Conservation (phyloP, 2,329 filamentous ascomycete species). For the Fusarium sp. region DNA sequence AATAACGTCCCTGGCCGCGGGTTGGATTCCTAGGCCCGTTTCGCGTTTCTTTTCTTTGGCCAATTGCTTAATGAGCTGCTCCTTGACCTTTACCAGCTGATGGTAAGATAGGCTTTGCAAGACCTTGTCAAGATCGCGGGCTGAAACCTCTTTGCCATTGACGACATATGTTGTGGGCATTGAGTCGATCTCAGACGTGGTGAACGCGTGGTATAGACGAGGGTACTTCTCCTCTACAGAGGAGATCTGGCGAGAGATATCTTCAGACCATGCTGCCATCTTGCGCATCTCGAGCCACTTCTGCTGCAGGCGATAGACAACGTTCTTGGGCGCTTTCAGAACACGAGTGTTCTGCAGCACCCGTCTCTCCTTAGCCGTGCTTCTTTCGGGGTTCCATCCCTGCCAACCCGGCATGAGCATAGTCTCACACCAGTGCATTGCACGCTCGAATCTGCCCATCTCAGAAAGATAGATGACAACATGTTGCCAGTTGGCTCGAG, state of each 20-base stretch:
- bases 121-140: slow-evolving; percentile 50
- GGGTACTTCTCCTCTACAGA: slow-evolving; percentile 60
- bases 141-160: slow-evolving; percentile 47
- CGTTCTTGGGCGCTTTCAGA: slow-evolving; percentile 54
- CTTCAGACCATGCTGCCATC: slow-evolving; percentile 64
- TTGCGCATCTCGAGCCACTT: slow-evolving; percentile 66
- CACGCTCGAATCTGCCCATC: slow-evolving; percentile 72
- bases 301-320: slow-evolving; percentile 65
- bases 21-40: slow-evolving; percentile 27
- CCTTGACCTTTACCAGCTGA: slow-evolving; percentile 51
- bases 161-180: slow-evolving; percentile 49
- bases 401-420: slow-evolving; percentile 84
- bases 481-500: slow-evolving; percentile 85
- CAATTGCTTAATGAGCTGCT: slow-evolving; percentile 39
- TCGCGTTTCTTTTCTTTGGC: slow-evolving; percentile 40
- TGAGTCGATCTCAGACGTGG: slow-evolving; percentile 51
- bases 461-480: slow-evolving; percentile 78
- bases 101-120: slow-evolving; percentile 51
- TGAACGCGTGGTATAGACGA: slow-evolving; percentile 59
- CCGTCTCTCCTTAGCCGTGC: slow-evolving; percentile 53
- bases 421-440: slow-evolving; percentile 82
- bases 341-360: slow-evolving; percentile 56
- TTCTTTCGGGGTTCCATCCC: slow-evolving; percentile 71
- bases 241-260: slow-evolving; percentile 58
- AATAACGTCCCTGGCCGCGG: not conserved